These are phyloP conservation scores for Cercospora sp. DNA, from an alignment of 2,329 filamentous ascomycete species.

Conservation along the genomic window DNA sequence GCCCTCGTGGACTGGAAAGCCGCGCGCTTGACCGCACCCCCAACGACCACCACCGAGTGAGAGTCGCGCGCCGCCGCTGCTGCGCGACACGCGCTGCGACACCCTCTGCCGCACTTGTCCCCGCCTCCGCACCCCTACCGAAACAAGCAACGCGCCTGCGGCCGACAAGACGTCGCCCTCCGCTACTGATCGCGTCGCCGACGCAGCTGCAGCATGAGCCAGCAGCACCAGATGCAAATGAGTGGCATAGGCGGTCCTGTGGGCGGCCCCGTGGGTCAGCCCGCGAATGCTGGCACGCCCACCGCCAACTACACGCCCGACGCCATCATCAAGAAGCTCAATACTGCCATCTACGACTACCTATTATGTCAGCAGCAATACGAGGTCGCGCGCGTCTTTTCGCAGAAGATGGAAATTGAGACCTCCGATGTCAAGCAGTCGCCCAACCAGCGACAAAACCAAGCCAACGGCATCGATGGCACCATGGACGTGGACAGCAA, in stretches of 20 bases:
- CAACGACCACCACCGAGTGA: background rate
- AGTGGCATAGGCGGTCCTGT: slow-evolving; percentile 63
- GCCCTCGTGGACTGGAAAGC: background rate
- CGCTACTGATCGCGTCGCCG: slow-evolving; percentile 12
- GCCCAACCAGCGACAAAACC: slow-evolving; percentile 57
- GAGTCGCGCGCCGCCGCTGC: background rate
- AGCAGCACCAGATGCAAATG: slow-evolving; percentile 65
- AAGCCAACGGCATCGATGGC: slow-evolving; percentile 69
- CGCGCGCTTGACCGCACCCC: background rate
- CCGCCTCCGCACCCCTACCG: slow-evolving; percentile 4
- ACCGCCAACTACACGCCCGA: slow-evolving; percentile 32
- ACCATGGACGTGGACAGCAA: slow-evolving; percentile 78
- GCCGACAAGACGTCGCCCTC: background rate
- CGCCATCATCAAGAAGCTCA: slow-evolving; percentile 62
- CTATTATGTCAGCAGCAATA: slow-evolving; percentile 83
- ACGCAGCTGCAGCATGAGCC: slow-evolving; percentile 48
- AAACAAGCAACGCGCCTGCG: slow-evolving; percentile 1
- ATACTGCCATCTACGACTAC: slow-evolving; percentile 90
- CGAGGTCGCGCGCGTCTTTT: slow-evolving; percentile 75
- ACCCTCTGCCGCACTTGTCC: background rate
- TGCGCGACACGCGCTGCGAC: slow-evolving; percentile 6
- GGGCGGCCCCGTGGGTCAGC: slow-evolving; percentile 53
- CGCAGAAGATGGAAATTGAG: slow-evolving; percentile 51
- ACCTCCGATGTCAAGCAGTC: slow-evolving; percentile 57
- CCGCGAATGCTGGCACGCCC: slow-evolving; percentile 38